Percentiles rank a stretch among this genome's conserved stretches.
Evolutionary conservation across 106 monocot species (phyloP).

Genomic region (Vanilla planifolia): DNA sequence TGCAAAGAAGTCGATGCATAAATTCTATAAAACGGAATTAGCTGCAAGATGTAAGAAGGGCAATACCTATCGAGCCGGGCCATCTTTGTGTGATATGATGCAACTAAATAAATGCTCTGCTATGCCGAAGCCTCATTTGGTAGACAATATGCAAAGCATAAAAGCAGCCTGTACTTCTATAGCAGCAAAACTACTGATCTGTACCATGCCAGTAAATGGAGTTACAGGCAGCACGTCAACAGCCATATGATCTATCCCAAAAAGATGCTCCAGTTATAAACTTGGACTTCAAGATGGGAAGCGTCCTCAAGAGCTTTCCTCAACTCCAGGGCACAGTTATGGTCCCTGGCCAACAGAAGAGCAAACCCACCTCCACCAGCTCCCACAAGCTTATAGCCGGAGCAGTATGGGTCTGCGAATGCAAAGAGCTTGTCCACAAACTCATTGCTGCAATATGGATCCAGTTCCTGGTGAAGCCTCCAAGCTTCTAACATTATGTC

Average conservation of each 20-base stretch:
- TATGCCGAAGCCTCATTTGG: too few species aligned
- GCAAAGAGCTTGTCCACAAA: slow-evolving; percentile 78
- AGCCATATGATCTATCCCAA: slow-evolving; percentile 9
- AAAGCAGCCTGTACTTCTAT: too few species aligned
- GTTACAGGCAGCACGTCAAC: too few species aligned
- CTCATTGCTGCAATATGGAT: slow-evolving; percentile 89
- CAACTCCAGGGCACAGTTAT: slow-evolving; percentile 31
- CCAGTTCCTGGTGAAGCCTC: slow-evolving; percentile 92
- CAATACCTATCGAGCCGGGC: too few species aligned
- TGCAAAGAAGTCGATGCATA: too few species aligned
- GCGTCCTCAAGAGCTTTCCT: slow-evolving; percentile 32
- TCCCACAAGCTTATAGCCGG: slow-evolving; percentile 88
- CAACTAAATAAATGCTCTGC: too few species aligned
- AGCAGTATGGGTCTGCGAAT: slow-evolving; percentile 67
- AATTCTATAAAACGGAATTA: too few species aligned
- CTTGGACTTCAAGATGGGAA: slow-evolving; percentile 53
- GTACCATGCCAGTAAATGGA: too few species aligned
- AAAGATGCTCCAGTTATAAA: slow-evolving; percentile 75
- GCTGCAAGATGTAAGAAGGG: too few species aligned
- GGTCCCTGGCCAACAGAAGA: slow-evolving; percentile 66
- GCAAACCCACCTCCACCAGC: slow-evolving; percentile 98
- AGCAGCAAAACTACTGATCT: too few species aligned
- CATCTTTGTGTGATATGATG: too few species aligned
- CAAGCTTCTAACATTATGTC: slow-evolving; percentile 89
- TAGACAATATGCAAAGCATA: too few species aligned